Percentiles rank a stretch among this genome's conserved stretches.
phyloP scores from a whole-genome alignment of 2,329 filamentous ascomycete species.

The Cercospora brassicicola region DNA sequence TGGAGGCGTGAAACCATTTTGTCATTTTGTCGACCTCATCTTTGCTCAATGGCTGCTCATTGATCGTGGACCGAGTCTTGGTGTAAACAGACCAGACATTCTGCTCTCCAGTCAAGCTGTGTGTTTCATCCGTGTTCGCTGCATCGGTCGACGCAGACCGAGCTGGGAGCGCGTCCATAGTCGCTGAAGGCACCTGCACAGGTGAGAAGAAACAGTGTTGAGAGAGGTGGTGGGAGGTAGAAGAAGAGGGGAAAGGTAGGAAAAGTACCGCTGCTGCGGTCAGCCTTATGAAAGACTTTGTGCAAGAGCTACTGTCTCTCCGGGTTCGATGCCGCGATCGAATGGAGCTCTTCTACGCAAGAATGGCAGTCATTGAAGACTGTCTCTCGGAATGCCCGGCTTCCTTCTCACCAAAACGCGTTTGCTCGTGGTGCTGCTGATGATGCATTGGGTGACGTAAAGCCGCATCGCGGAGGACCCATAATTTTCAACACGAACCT shows the following conservation, averaged over 20 bases:
- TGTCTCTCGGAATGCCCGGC: background rate
- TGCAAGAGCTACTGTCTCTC: background rate
- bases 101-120: conserved; percentile 27
- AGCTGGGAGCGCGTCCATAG: conserved; percentile 10
- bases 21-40: conserved; percentile 69
- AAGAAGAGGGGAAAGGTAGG: background rate
- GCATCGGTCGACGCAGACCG: background rate
- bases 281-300: conserved; percentile 1
- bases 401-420: background rate
- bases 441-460: conserved; percentile 9
- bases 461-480: background rate
- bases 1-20: conserved; percentile 71
- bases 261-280: background rate
- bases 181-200: background rate
- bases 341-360: background rate
- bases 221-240: background rate
- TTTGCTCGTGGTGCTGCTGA: conserved; percentile 1
- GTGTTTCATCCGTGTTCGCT: background rate
- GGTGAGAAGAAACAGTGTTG: background rate
- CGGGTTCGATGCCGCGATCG: background rate
- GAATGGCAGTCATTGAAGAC: background rate
- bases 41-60: conserved; percentile 57
- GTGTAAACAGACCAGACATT: conserved; percentile 36
- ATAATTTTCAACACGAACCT: conserved; percentile 1
- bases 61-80: conserved; percentile 37